Base-by-base conservation (phyloP, 73 alveolate species). In the Paramecium biaurelia region DNA sequence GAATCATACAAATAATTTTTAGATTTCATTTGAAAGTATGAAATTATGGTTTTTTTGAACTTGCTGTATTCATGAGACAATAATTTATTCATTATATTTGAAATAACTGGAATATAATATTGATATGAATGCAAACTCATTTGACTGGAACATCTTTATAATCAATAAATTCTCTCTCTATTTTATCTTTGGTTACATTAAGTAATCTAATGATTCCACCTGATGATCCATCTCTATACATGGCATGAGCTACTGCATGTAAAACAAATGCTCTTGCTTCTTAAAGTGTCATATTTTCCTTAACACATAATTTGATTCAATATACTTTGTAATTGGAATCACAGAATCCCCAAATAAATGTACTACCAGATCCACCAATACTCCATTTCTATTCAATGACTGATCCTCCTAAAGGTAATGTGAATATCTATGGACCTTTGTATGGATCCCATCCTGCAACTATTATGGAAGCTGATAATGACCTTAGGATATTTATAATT, bases 391-490 rank as follows among this genome's bases (percentile, higher is more conserved):
- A 92, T 92, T 96, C 95, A 12, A 88, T 86, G 41, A 93, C 14
- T n/a, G 96, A 92, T 28, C 97, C 97, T 57, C 99, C 98, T 45
- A 92, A 92, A 59, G 96, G 95, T 23, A 93, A 95, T 57, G 92
- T 92, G 84, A 90, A 96, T 56, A 96, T 92, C 37, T 96, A 92
- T 67, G 97, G 95, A n/a, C 99, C 99, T 89, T 97, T 97, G 30
- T 92, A 92, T 35, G 97, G 98, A 86, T 97, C 99, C 96, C 97
- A 93, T 28, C 99, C 99, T 34, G 97, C 96, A 68, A 97, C 98
- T 32, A 97, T 95, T 93, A 97, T 93, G 32, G 99, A 96, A 72
- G 98, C 98, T 57, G 95, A 92, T 57, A 97, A 92, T 76, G 93
- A 92, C 76, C 96, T 95, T 76, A 85, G 87, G 34, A 28, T 21